Evolutionary conservation across 1,139 yeast species (phyloP).

Genomic region (Saccharomyces hybrid): DNA sequence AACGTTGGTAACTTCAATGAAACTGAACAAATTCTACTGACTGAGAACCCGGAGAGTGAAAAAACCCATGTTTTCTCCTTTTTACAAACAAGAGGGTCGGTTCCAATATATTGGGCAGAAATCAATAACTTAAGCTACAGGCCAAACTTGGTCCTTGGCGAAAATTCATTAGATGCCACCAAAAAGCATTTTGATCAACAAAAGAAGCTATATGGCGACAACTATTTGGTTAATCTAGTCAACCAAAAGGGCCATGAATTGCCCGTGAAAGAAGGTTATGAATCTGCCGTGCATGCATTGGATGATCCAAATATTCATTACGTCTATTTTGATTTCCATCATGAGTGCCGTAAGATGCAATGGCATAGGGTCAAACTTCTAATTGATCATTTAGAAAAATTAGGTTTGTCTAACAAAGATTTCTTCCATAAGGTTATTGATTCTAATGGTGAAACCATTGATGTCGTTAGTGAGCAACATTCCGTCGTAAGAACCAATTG

Average conservation of each 20-base stretch:
- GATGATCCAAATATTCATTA: constrained; percentile 53
- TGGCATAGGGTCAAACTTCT: constrained; percentile 84
- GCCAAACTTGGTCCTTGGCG: constrained; percentile 70
- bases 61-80: constrained; percentile 44
- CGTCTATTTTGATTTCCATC: constrained; percentile 93
- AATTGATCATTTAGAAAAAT: constrained; percentile 53
- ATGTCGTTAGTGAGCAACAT: constrained; percentile 41
- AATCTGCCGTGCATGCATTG: constrained; percentile 59
- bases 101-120: constrained; percentile 97
- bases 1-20: constrained; percentile 93
- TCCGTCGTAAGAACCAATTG: constrained; percentile 88
- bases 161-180: constrained; percentile 53
- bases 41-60: constrained; percentile 35
- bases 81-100: constrained; percentile 91
- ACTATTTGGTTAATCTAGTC: constrained; percentile 81
- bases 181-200: constrained; percentile 70
- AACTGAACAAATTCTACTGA: constrained; percentile 77
- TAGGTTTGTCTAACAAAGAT: constrained; percentile 60
- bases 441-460: constrained; percentile 18
- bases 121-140: constrained; percentile 80
- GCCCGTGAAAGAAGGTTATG: constrained; percentile 84
- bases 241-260: constrained; percentile 90
- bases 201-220: constrained; percentile 63
- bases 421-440: constrained; percentile 48
- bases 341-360: constrained; percentile 90